Evolutionary conservation across 1,139 yeast genomes (phyloP).

Genomic region (Blastobotrys serpentis): DNA sequence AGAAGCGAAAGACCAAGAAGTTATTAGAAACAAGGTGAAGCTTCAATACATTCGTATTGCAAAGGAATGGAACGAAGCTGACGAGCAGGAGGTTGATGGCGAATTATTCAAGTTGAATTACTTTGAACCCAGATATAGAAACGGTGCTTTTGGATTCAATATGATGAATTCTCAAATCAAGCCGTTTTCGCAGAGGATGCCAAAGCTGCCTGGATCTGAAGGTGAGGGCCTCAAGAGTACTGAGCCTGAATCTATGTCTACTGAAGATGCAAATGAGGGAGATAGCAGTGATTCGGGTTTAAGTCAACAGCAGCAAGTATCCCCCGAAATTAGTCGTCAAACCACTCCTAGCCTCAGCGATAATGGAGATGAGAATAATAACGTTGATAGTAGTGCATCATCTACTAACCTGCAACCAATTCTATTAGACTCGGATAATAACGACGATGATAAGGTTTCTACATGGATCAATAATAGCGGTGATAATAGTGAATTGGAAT

Average conservation of each 20-base stretch:
- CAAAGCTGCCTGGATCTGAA: neutral
- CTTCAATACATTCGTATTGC: conserved; percentile 11
- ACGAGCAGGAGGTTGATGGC: neutral
- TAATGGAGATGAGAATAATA: neutral
- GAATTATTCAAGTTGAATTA: neutral
- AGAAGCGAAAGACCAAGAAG: conserved; percentile 53
- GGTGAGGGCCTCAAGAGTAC: too few relatives aligned
- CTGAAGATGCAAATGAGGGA: conserved; percentile 16
- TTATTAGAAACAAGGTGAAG: conserved; percentile 52
- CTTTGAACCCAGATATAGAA: neutral
- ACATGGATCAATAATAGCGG: neutral
- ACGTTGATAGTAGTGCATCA: neutral
- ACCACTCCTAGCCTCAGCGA: neutral
- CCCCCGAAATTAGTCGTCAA: neutral
- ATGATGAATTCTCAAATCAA: neutral
- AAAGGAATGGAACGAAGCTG: neutral
- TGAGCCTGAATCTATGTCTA: conserved; percentile 9
- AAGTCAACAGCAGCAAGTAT: neutral
- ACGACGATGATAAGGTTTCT: conserved; percentile 4
- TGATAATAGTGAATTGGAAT: neutral
- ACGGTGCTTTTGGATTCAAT: neutral
- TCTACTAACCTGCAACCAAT: conserved; percentile 8
- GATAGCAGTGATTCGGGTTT: conserved; percentile 11
- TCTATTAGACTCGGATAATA: conserved; percentile 15
- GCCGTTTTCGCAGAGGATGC: neutral